Evolutionary conservation across 1,284 basidiomycete species (phyloP), one percentile per base, ranked within the genome.

Genomic region (Exobasidium cylindrosporum): DNA sequence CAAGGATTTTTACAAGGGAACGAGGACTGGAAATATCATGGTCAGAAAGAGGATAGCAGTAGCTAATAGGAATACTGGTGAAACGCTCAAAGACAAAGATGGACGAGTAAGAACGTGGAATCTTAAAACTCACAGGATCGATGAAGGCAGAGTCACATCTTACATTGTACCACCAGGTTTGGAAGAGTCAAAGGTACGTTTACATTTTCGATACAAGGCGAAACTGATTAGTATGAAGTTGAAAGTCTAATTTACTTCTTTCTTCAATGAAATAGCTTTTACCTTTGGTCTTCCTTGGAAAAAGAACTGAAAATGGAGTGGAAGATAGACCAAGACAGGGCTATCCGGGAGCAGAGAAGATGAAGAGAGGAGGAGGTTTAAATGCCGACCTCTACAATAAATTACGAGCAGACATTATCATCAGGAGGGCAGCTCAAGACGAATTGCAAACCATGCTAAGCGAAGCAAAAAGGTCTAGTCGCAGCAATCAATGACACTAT

Each of bases 1-100:
- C 60, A 74, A 72, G 52, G 76, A 79, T 57, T 79, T 78, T 60
- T 79, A 76, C 71, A 79, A 79, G 60, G 77, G 77, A 29, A 79
- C 77, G 13, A 63, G 77, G 0, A 74, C 77, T 0, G 74, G 70
- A 47, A 79, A 78, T 67, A 72, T 78, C 55, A 69, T 79, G 69
- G 63, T 52, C 13, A 65, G 77, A 13, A 77, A 77, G 63, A 66
- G 77, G 29, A 76, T 79, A 49, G 77, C 74, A 11, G 62, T 72
- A 23, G 68, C 72, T 1, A 67, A 74, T 55, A 63, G 64, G 24
- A 54, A 58, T n/a, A 55, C 53, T n/a, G 77, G 77, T 13, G 64
- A 68, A 17, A 68, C 69, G 60, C 63, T 77, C 10, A 66, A 64
- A 58, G 74, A 78, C 54, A 59, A 64, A 49, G 32, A 68, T 28